Evolutionary conservation across 495 filamentous ascomycete genomes (phyloP).

Genomic region (Collariella sp.): DNA sequence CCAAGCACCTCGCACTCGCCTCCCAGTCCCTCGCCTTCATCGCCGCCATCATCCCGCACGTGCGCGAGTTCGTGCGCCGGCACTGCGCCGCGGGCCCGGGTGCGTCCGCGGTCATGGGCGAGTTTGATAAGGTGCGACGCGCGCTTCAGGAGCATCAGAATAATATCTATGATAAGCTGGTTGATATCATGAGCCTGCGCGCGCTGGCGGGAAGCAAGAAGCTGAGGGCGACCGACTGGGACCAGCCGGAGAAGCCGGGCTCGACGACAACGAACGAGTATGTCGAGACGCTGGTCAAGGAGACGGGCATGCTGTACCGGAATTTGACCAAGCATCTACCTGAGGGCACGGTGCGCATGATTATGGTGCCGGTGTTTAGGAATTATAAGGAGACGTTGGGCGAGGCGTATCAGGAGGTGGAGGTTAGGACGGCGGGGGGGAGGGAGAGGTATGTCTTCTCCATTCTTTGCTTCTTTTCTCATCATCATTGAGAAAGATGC

Average conservation of each 20-base stretch:
- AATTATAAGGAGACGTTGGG: slow-evolving; percentile 80
- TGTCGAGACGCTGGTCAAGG: slow-evolving; percentile 86
- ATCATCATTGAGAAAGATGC: background rate
- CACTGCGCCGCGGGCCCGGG: slow-evolving; percentile 51
- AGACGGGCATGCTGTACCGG: slow-evolving; percentile 79
- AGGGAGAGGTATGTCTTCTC: slow-evolving; percentile 56
- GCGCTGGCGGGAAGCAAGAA: slow-evolving; percentile 61
- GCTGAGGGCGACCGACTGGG: slow-evolving; percentile 73
- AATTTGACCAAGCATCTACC: slow-evolving; percentile 80
- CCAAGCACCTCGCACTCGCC: slow-evolving; percentile 87
- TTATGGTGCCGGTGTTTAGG: slow-evolving; percentile 84
- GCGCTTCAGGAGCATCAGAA: slow-evolving; percentile 88
- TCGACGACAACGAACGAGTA: slow-evolving; percentile 56
- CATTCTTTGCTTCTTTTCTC: background rate
- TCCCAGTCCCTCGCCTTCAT: slow-evolving; percentile 87
- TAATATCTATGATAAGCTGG: slow-evolving; percentile 88
- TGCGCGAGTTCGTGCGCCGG: slow-evolving; percentile 82
- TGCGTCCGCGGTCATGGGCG: slow-evolving; percentile 54
- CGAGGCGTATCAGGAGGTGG: slow-evolving; percentile 60
- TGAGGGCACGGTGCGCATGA: slow-evolving; percentile 67
- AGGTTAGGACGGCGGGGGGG: slow-evolving; percentile 55
- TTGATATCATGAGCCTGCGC: slow-evolving; percentile 88
- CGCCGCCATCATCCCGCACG: slow-evolving; percentile 75
- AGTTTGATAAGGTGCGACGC: slow-evolving; percentile 89
- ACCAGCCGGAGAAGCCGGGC: slow-evolving; percentile 36